Percentiles rank a stretch among this genome's conserved stretches.
phyloP scores from a whole-genome alignment of 306 rosid genomes.

The Vigna hirtella region DNA sequence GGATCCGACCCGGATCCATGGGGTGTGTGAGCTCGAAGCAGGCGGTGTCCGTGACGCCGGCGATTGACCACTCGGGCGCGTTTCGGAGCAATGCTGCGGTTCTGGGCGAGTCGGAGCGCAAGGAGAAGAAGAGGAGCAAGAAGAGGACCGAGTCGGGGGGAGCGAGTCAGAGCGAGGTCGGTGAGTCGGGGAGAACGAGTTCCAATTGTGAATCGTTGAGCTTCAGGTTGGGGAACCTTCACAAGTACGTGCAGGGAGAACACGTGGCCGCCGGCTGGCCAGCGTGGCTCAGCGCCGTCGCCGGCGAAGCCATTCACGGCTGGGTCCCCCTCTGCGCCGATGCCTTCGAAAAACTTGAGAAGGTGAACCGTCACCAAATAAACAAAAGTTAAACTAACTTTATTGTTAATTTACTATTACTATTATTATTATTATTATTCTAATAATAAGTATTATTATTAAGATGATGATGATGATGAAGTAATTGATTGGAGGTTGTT shows the following conservation, averaged over 20 bases:
- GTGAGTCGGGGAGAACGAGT: conserved; percentile 80
- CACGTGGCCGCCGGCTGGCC: conserved; percentile 98
- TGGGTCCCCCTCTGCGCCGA: conserved; percentile 90
- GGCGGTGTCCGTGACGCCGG: conserved; percentile 89
- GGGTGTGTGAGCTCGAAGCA: conserved; percentile 94
- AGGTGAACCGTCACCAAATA: conserved; percentile 51
- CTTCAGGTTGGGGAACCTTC: conserved; percentile 74
- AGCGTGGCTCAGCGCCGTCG: conserved; percentile 94
- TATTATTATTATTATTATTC: background rate
- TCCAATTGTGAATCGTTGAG: conserved; percentile 72
- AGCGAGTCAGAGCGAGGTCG: conserved; percentile 66
- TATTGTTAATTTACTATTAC: too few species aligned
- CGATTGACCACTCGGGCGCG: conserved; percentile 74
- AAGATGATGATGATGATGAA: background rate
- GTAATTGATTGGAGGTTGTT: background rate
- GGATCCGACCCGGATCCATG: conserved; percentile 54
- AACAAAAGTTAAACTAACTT: background rate
- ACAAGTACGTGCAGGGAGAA: conserved; percentile 74
- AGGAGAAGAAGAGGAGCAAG: conserved; percentile 37
- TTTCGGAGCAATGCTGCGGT: conserved; percentile 51
- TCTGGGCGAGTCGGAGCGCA: conserved; percentile 43
- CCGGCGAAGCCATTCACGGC: conserved; percentile 94
- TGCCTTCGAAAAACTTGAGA: conserved; percentile 84
- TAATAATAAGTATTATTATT: background rate
- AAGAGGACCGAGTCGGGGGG: conserved; percentile 51